A percentile compares a stretch with the other conserved stretches of the same genome.
Conservation (phyloP, 108 stramenopile genomes). For the Stephanodiscus minutulus region DNA sequence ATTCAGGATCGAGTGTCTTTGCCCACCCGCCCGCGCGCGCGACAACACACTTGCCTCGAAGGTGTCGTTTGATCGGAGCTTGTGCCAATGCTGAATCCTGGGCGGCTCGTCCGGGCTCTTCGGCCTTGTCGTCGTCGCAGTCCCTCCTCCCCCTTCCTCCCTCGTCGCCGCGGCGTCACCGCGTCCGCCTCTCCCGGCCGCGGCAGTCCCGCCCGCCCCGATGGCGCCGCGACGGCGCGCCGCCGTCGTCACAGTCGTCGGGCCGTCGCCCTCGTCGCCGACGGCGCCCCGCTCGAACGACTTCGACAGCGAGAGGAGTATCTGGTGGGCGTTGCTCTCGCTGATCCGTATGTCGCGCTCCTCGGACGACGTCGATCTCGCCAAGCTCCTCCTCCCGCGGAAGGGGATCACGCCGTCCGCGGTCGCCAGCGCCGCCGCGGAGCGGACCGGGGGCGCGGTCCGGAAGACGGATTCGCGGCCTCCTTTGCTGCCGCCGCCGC, state of each 20-base stretch:
- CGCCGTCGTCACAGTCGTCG: no score
- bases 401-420: neutral
- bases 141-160: neutral
- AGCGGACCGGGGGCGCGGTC: neutral
- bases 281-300: conserved; percentile 29
- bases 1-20: no score
- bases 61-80: conserved; percentile 19
- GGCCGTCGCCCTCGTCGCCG: neutral
- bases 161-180: no score
- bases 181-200: no score
- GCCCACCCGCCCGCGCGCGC: no score
- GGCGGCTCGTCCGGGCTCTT: conserved; percentile 46
- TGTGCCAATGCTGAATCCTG: conserved; percentile 50
- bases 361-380: neutral
- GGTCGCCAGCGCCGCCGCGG: no score
- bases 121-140: conserved; percentile 9
- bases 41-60: conserved; percentile 34
- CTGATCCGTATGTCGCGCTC: no score
- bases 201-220: no score
- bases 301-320: conserved; percentile 38
- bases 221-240: no score
- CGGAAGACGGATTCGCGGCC: conserved; percentile 6
- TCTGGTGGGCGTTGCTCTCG: conserved; percentile 24
- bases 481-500: neutral
- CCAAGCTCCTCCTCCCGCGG: no score